Evolutionary conservation across 2,329 filamentous ascomycete species (phyloP), one percentile per base, ranked within the genome.

Genomic region (Cladosporium velox): DNA sequence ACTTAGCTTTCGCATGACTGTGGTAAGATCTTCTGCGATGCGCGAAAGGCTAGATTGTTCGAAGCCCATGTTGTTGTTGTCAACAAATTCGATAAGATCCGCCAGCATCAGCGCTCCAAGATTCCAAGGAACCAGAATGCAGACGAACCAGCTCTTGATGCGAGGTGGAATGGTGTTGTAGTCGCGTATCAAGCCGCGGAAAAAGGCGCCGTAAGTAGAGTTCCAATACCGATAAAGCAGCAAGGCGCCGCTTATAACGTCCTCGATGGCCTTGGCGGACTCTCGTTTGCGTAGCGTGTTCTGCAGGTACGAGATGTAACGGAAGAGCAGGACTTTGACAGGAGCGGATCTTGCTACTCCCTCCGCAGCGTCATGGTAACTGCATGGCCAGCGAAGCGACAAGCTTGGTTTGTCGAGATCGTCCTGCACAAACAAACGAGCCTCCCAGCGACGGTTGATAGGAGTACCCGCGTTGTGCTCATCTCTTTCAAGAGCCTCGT

Each of bases 111-210:
- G 59, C 4, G 59, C 24, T 10, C 59, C 59, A 2, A 61, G 41
- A 18, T 61, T 41, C 59, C 59, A 61, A 18, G 59, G 59, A 18
- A 61, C 59, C 24, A 61, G 15, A 28, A 61, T 61, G 44, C 59
- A 61, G 11, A 61, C 59, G 12, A 61, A 61, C 59, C 59, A 61
- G 28, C 26, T 51, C 59, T 61, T 61, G 41, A 61, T 61, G 4
- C 59, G 38, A n/a, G 59, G 38, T 14, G 59, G 59, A 4, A 61
- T 41, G 26, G 26, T 49, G 8, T 51, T 49, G 41, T 61, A 61
- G 11, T 61, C 59, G 18, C 59, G 41, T n/a, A 61, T 61, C 28
- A 61, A 35, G 41, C 41, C 41, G 18, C 41, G 26, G 41, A 61
- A 61, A 30, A 61, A 61, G 26, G 59, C 38, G 21, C 38, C 59